These are phyloP conservation scores for Calonectria hawksworthii DNA, from an alignment of 2,329 filamentous ascomycete genomes.

Conservation along the genomic window DNA sequence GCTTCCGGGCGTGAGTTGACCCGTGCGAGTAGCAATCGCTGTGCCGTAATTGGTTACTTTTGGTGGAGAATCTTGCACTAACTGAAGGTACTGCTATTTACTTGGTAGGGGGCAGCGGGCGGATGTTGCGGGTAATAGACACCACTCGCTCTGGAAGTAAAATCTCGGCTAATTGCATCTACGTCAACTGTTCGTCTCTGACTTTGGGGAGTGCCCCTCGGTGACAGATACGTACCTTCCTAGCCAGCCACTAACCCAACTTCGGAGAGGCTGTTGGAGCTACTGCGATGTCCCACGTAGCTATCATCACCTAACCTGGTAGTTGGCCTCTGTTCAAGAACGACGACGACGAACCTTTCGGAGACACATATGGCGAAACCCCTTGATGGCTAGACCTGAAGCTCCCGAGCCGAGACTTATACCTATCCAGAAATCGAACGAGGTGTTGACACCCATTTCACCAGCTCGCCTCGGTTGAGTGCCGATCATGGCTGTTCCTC, in stretches of 20 bases:
- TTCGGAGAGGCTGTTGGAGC: slow-evolving; percentile 8
- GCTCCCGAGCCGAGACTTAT: background rate
- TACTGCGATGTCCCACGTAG: slow-evolving; percentile 12
- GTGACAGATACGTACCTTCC: background rate
- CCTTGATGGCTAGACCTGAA: background rate
- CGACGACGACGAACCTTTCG: background rate
- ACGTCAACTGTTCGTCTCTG: background rate
- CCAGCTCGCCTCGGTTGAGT: background rate
- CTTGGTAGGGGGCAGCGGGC: too few species aligned
- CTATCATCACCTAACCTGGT: slow-evolving; percentile 15
- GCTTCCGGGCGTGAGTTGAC: slow-evolving; percentile 41
- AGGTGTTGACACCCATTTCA: background rate
- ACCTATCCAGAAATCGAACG: background rate
- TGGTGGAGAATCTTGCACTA: slow-evolving; percentile 26
- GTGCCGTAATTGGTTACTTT: slow-evolving; percentile 34
- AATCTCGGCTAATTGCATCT: slow-evolving; percentile 24
- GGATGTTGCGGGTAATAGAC: background rate
- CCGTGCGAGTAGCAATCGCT: slow-evolving; percentile 46
- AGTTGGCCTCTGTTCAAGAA: background rate
- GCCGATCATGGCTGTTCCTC: slow-evolving; percentile 41
- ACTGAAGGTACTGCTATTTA: slow-evolving; percentile 24
- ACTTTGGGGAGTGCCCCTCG: background rate
- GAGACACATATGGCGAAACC: slow-evolving; percentile 8
- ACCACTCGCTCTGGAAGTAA: background rate
- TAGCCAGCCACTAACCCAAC: background rate